Evolutionary conservation across 805 yeast genomes (phyloP).

Genomic region (Kluyveromyces aestuarii): DNA sequence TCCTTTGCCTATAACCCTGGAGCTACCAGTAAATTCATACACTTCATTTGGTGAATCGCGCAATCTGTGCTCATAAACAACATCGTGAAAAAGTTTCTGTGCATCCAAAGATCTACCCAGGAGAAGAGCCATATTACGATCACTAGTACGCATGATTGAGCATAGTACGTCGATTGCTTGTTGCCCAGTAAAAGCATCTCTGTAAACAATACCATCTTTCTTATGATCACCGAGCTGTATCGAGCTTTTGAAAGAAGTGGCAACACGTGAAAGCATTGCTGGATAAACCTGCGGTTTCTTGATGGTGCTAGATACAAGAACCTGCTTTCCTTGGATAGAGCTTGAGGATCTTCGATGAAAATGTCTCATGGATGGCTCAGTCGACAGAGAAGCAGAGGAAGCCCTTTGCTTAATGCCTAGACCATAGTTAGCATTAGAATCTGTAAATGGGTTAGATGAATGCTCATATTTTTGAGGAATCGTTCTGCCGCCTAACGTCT

Average conservation of each 20-base stretch:
- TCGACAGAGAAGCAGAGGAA: constrained; percentile 32
- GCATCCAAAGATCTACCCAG: constrained; percentile 91
- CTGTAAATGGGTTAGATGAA: constrained; percentile 16
- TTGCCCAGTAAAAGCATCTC: constrained; percentile 88
- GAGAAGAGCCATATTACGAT: constrained; percentile 79
- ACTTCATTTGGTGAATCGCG: constrained; percentile 84
- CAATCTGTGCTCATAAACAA: constrained; percentile 85
- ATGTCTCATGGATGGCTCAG: neutral
- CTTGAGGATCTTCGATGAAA: constrained; percentile 5
- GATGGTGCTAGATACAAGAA: constrained; percentile 34
- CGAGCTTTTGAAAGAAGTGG: constrained; percentile 61
- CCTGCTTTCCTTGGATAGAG: constrained; percentile 31
- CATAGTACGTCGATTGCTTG: constrained; percentile 92
- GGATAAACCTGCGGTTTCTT: constrained; percentile 73
- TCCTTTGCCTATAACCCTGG: constrained; percentile 24
- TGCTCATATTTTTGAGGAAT: constrained; percentile 38
- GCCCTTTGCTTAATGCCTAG: constrained; percentile 39
- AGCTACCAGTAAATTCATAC: constrained; percentile 60
- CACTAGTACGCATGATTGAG: constrained; percentile 77
- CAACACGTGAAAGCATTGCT: constrained; percentile 79
- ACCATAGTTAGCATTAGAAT: constrained; percentile 15
- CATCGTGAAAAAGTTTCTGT: constrained; percentile 90
- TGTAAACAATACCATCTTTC: constrained; percentile 85
- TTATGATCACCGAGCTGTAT: constrained; percentile 67
- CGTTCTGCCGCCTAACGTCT: constrained; percentile 36